Evolutionary conservation across 139 green algal species (phyloP).

Genomic region (Chlorella sorokiniana): DNA sequence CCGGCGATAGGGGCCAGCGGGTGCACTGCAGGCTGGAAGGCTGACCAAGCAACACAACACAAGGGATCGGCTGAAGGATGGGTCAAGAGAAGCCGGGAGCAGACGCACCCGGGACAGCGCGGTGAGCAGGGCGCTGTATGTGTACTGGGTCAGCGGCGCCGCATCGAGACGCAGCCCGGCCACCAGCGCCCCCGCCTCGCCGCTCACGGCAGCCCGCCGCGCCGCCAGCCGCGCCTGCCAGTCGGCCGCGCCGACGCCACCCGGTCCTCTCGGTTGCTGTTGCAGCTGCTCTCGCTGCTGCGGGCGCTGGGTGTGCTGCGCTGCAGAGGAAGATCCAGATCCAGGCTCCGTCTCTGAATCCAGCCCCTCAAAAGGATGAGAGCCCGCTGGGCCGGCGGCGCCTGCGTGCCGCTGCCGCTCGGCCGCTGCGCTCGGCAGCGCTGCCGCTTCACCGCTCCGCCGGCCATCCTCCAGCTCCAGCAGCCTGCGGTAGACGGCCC

Average conservation of each 20-base stretch:
- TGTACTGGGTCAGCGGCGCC: not conserved
- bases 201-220: not conserved
- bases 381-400: not conserved
- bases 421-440: not conserved
- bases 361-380: too few species aligned
- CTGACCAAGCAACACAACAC: not conserved
- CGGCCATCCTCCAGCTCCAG: not conserved
- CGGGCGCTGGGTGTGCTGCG: too few species aligned
- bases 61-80: not conserved
- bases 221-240: not conserved
- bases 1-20: too few species aligned
- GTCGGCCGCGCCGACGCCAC: too few species aligned
- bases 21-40: not conserved
- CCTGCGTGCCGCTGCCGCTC: not conserved
- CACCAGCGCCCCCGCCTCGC: not conserved
- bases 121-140: not conserved
- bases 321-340: too few species aligned
- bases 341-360: too few species aligned
- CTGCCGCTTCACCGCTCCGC: not conserved
- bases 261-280: too few species aligned
- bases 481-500: conserved; percentile 14
- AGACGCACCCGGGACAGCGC: conserved; percentile 11
- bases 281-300: too few species aligned
- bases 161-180: not conserved
- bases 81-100: not conserved